Conservation (phyloP, 768 basidiomycete genomes). For the Lanmaoa pseudosensibilis region DNA sequence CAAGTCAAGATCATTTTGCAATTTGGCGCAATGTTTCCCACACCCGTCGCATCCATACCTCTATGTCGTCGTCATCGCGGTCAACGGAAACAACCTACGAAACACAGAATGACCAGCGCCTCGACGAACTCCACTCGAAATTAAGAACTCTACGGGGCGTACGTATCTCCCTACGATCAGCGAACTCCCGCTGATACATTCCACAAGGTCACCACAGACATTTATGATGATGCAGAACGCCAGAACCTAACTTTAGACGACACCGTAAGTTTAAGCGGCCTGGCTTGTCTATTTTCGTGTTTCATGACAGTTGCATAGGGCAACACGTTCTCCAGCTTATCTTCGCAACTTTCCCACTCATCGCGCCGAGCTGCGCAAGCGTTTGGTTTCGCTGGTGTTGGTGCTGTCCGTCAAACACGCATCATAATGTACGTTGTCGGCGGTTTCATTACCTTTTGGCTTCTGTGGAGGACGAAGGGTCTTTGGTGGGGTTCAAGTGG, state of each 20-base stretch:
- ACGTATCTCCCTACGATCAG: constrained; percentile 20
- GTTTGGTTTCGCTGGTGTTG: constrained; percentile 62
- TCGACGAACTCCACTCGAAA: constrained; percentile 84
- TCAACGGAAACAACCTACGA: constrained; percentile 77
- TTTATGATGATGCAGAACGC: constrained; percentile 79
- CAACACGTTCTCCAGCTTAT: constrained; percentile 67
- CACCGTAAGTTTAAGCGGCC: constrained; percentile 49
- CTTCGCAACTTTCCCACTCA: constrained; percentile 60
- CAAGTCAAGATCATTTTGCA: no score
- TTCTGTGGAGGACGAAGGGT: constrained; percentile 50
- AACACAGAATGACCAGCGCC: constrained; percentile 78
- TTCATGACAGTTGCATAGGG: constrained; percentile 39
- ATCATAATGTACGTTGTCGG: constrained; percentile 61
- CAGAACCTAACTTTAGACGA: constrained; percentile 80
- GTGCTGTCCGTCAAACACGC: constrained; percentile 67
- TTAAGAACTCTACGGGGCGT: constrained; percentile 83
- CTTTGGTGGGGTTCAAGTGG: constrained; percentile 43
- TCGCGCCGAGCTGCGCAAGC: constrained; percentile 70
- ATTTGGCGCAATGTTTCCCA: constrained; percentile 14
- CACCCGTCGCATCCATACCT: constrained; percentile 4
- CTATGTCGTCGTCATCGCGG: constrained; percentile 40
- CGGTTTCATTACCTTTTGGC: constrained; percentile 56
- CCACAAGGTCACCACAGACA: constrained; percentile 79
- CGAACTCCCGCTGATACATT: not conserved
- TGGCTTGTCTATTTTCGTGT: not conserved